Conservation (phyloP, 495 filamentous ascomycete genomes). For the Xylaria sp. region DNA sequence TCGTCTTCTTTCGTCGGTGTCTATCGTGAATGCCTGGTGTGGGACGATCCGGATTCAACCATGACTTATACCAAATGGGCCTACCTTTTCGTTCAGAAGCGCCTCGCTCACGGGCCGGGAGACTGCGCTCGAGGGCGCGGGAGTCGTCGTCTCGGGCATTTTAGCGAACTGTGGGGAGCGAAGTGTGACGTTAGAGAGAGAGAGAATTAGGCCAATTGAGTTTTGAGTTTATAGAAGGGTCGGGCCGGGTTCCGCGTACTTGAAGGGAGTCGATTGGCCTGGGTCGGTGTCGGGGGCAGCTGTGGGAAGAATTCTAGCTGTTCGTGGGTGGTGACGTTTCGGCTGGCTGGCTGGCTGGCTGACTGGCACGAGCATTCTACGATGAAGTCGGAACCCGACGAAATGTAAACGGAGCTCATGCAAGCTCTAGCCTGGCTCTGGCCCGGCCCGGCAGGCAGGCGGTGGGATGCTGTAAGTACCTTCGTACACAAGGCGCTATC, state of each 20-base stretch:
- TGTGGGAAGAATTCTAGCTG: not conserved
- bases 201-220: constrained; percentile 18
- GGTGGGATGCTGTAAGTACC: constrained; percentile 19
- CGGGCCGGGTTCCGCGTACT: constrained; percentile 11
- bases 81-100: constrained; percentile 94
- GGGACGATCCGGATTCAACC: not conserved
- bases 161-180: constrained; percentile 21
- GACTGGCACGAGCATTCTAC: constrained; percentile 8
- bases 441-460: constrained; percentile 14
- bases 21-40: not conserved
- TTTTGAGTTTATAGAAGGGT: constrained; percentile 3
- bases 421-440: not conserved
- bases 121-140: constrained; percentile 49
- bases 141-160: constrained; percentile 52
- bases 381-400: constrained; percentile 25
- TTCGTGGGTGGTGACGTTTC: constrained; percentile 21
- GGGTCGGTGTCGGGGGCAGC: not conserved
- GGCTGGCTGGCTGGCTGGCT: too few relatives aligned
- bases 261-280: not conserved
- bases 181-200: constrained; percentile 5
- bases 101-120: constrained; percentile 88
- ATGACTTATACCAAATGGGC: not conserved
- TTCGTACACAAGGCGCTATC: constrained; percentile 15
- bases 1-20: not conserved
- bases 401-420: constrained; percentile 25